Evolutionary conservation across 768 basidiomycete genomes (phyloP).

Genomic region (Chalciporus sphaerocephalus): DNA sequence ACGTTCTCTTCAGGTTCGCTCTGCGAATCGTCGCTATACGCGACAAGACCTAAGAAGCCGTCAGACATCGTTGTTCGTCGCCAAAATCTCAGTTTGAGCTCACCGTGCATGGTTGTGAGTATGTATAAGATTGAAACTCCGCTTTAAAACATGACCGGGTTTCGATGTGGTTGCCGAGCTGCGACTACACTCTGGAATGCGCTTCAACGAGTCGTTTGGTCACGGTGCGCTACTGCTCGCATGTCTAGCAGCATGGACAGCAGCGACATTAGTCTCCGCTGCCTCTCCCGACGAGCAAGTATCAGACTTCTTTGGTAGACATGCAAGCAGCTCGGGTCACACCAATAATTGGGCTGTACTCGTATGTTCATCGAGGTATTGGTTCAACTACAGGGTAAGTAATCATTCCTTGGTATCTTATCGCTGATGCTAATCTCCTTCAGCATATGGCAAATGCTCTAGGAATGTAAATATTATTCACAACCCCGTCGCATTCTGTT

Average conservation of each 20-base stretch:
- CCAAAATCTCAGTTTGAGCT: conserved; percentile 10
- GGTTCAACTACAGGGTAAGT: conserved; percentile 97
- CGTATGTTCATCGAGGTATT: conserved; percentile 90
- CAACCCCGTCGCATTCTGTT: neutral
- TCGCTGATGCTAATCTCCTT: conserved; percentile 1
- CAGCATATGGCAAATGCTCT: conserved; percentile 99
- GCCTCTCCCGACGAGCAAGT: conserved; percentile 32
- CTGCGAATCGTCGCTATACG: conserved; percentile 61
- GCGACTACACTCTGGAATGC: conserved; percentile 25
- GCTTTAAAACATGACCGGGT: conserved; percentile 1
- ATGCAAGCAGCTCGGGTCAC: conserved; percentile 45
- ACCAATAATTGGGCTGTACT: conserved; percentile 99
- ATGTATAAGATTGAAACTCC: conserved; percentile 23
- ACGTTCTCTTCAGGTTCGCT: conserved; percentile 50
- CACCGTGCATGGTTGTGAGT: conserved; percentile 28
- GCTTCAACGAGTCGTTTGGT: conserved; percentile 20
- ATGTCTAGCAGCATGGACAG: conserved; percentile 35
- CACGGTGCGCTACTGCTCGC: conserved; percentile 27
- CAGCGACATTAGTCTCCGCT: conserved; percentile 21
- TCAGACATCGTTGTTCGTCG: conserved; percentile 3
- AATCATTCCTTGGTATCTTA: neutral
- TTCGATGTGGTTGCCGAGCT: conserved; percentile 17
- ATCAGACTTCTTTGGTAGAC: conserved; percentile 44
- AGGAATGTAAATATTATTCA: conserved; percentile 68
- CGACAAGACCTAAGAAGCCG: conserved; percentile 46